Conservation (phyloP, 169 alveolate species). For the Cryptosporidium sp. region DNA sequence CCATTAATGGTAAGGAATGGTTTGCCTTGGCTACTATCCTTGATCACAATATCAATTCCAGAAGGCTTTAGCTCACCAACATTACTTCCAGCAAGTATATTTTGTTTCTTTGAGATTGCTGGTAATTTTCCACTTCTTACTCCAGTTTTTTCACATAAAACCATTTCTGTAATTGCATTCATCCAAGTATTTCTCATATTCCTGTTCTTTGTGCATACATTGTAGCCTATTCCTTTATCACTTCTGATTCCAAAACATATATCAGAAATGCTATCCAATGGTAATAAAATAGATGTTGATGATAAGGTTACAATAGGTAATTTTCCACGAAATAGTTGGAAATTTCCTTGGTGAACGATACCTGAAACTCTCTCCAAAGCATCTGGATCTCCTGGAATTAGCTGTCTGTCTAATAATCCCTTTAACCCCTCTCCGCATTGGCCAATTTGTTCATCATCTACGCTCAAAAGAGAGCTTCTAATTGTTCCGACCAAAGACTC, state of each 20-base stretch:
- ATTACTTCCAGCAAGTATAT: slow-evolving; percentile 63
- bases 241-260: slow-evolving; percentile 67
- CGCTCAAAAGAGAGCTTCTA: slow-evolving; percentile 60
- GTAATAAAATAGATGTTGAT: slow-evolving; percentile 48
- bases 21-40: slow-evolving; percentile 64
- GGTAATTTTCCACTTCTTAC: slow-evolving; percentile 55
- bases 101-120: slow-evolving; percentile 50
- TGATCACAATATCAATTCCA: slow-evolving; percentile 54
- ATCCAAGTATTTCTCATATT: slow-evolving; percentile 70
- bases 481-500: slow-evolving; percentile 70
- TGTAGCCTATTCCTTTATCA: slow-evolving; percentile 56
- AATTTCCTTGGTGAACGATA: slow-evolving; percentile 42
- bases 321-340: slow-evolving; percentile 59
- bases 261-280: slow-evolving; percentile 40
- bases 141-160: slow-evolving; percentile 61
- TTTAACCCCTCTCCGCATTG: slow-evolving; percentile 68
- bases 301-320: slow-evolving; percentile 43
- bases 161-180: slow-evolving; percentile 55
- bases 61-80: slow-evolving; percentile 41
- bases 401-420: slow-evolving; percentile 64
- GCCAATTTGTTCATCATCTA: slow-evolving; percentile 31
- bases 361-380: slow-evolving; percentile 73
- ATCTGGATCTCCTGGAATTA: slow-evolving; percentile 72
- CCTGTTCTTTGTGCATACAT: slow-evolving; percentile 48
- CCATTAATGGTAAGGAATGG: slow-evolving; percentile 70